Evolutionary conservation across 2,329 filamentous ascomycete species (phyloP), one percentile per base, ranked within the genome.

Genomic region (Ophiostoma pallidulum): DNA sequence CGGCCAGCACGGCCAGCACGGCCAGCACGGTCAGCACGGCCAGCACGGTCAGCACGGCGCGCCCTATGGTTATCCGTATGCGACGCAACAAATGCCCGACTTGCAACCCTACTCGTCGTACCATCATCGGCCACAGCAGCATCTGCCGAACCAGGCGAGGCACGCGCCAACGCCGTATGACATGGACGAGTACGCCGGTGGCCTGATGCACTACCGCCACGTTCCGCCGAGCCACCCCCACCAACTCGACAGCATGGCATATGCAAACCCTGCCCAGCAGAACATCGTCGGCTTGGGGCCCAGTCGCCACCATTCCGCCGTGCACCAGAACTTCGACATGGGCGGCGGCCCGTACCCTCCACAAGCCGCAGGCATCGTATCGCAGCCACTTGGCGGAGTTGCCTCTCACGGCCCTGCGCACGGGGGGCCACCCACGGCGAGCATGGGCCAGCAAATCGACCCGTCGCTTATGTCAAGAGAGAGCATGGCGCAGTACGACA

Each of bases 151-250:
- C 51, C 60, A 62, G 4, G 60, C 59, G 16, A 66, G 66, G 56
- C 62, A 62, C n/a, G 52, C 64, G 47, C 59, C 66, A n/a, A 55
- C 57, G 20, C 60, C 61, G 16, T 72, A 71, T 54, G 63, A 59
- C 45, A 51, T 61, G 14, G 53, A 58, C 2, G 53, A 57, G 16
- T 49, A 64, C 13, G 51, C 54, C 1, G 54, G 63, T 4, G 49
- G 54, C 2, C 55, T 35, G 2, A 46, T 51, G 35, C 47, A 67
- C 54, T 67, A 68, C 53, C 66, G 66, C 44, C 66, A 67, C 38
- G 57, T 19, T 46, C 22, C 45, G 46, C 24, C 46, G 45, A 19
- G 53, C 53, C 50, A 52, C 20, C 55, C 56, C 4, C 47, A 48
- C 5, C 36, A 47, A 16, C 39, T 49, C 16, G 36, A 51, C 16